phyloP scores from a whole-genome alignment of 768 basidiomycete genomes.

The Auricularia auricula-judae region DNA sequence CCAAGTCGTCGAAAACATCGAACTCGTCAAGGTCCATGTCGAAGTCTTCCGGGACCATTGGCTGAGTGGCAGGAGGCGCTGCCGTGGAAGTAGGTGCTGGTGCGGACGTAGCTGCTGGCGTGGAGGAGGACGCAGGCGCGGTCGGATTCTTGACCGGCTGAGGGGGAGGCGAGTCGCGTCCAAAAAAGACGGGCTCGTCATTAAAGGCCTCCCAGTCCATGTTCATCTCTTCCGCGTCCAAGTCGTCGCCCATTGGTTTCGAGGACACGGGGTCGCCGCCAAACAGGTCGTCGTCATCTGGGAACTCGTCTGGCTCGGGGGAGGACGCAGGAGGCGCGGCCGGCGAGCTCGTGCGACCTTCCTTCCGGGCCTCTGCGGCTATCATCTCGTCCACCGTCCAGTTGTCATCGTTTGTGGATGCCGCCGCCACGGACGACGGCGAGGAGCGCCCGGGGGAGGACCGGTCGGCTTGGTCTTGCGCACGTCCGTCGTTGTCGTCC shows the following conservation, averaged over 20 bases:
- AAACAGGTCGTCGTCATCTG: neutral
- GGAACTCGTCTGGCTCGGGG: neutral
- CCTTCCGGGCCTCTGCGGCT: neutral
- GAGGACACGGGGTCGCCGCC: constrained; percentile 1
- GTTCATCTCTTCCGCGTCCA: neutral
- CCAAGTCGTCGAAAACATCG: too few species aligned
- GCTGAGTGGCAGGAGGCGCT: too few species aligned
- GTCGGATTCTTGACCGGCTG: too few species aligned
- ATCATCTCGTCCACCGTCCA: neutral
- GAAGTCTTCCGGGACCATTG: too few species aligned
- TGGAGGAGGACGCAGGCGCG: too few species aligned
- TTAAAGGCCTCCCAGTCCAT: neutral
- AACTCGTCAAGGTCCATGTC: too few species aligned
- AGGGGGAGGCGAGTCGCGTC: too few species aligned
- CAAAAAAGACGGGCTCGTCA: too few species aligned
- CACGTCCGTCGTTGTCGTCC: constrained; percentile 17
- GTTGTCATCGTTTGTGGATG: neutral
- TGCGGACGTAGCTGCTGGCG: too few species aligned
- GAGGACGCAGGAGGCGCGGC: neutral
- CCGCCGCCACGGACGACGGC: neutral
- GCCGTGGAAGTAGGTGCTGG: too few species aligned
- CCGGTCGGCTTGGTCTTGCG: neutral
- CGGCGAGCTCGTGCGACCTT: neutral
- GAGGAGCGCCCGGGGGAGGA: neutral
- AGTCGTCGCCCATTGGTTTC: constrained; percentile 1